Conservation (phyloP, 352 stramenopile genomes). For the Aphanomyces stellatus region DNA sequence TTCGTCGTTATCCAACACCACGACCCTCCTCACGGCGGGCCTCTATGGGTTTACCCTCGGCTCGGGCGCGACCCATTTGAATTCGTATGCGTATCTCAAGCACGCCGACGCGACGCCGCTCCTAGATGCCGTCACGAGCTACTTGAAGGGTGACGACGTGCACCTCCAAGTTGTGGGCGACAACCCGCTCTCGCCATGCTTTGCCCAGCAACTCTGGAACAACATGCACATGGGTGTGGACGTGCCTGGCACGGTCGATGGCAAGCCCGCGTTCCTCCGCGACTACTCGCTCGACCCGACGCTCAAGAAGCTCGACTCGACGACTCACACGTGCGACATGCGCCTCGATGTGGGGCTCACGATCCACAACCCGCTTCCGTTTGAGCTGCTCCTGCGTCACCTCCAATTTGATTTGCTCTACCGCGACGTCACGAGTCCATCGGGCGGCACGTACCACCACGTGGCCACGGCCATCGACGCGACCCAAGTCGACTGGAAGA, state of each 20-base stretch:
- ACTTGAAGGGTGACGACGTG: constrained; percentile 54
- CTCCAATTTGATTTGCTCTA: constrained; percentile 68
- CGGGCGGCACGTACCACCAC: constrained; percentile 30
- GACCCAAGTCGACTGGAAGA: constrained; percentile 39
- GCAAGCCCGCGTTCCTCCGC: constrained; percentile 55
- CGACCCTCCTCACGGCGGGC: constrained; percentile 51
- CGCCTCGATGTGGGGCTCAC: constrained; percentile 57
- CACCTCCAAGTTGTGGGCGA: constrained; percentile 43
- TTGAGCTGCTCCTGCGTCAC: constrained; percentile 59
- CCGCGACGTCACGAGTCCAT: constrained; percentile 24
- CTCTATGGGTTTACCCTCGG: constrained; percentile 67
- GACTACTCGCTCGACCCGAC: constrained; percentile 45
- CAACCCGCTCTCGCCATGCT: constrained; percentile 44
- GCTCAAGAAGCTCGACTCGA: constrained; percentile 70
- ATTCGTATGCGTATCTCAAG: constrained; percentile 55
- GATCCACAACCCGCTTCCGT: constrained; percentile 73
- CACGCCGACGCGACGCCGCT: constrained; percentile 56
- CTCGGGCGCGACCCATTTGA: constrained; percentile 64
- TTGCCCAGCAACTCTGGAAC: constrained; percentile 59
- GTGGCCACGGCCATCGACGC: constrained; percentile 35
- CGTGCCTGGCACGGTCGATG: constrained; percentile 60
- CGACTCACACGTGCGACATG: constrained; percentile 55
- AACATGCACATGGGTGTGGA: constrained; percentile 49
- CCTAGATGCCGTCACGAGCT: constrained; percentile 58
- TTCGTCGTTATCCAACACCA: constrained; percentile 12